Evolutionary conservation across 1,139 yeast species (phyloP), one percentile per base, ranked within the genome.

Genomic region (Saccharomyces hybrid): DNA sequence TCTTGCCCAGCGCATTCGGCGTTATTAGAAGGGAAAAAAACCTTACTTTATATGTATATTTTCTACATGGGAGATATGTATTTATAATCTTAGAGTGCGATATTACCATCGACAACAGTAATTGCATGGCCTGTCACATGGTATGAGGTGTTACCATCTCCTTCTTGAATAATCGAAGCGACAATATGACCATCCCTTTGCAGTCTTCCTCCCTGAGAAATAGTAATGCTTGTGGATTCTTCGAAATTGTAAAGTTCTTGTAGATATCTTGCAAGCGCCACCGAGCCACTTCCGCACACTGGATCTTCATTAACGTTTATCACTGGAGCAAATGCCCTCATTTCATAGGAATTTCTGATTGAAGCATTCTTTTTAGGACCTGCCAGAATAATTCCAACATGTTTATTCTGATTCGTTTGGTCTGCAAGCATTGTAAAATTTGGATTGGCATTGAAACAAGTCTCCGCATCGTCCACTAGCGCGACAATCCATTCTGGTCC

Each of bases 261-360:
- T 63, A 69, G 49, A 66, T 50, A 67, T 48, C 56, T 64, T 66
- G 42, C 73, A 71, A 59, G 72, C 57, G 56, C 78, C 68, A 53
- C 72, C 3, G 64, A 78, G 11, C 82, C 82, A 58, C 78, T 72
- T 3, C 82, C 83, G 64, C 82, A 78, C 3, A 77, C 82, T 1
- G 82, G 81, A 62, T 78, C 83, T 57, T 79, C 83, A 25, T 61
- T 50, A 1, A 73, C 70, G 9, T 73, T 75, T 3, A 57, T 59
- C 2, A 47, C 54, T 0, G 78, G 76, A 2, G 76, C 76, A 61
- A 78, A 75, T 13, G 78, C 76, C 58, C 83, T 70, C 54, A 66
- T 67, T 56, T 66, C 70, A 51, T 59, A 64, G 14, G 60, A 59
- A 32, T 54, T 51, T 4, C 31, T 50, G 20, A 28, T 20, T 9